Percentiles rank a stretch among this genome's conserved stretches.
These are phyloP conservation scores for Russula virescens DNA, from an alignment of 768 basidiomycete genomes.

Conservation along the genomic window DNA sequence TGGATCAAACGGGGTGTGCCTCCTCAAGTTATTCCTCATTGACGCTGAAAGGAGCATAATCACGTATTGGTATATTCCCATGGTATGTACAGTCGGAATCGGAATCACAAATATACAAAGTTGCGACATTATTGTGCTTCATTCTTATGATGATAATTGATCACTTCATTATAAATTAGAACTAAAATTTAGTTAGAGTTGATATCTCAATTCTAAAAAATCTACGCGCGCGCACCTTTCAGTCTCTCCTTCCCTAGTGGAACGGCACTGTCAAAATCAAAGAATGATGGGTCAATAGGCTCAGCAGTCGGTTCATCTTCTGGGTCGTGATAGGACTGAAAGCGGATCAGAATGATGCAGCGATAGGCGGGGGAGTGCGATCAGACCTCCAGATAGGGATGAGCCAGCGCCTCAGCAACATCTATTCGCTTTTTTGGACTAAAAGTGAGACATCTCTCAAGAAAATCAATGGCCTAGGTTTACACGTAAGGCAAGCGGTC, in stretches of 20 bases:
- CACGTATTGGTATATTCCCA: constrained; percentile 19
- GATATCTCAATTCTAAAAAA: not conserved
- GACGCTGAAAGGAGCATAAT: not conserved
- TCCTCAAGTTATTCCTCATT: not conserved
- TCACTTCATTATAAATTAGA: constrained; percentile 24
- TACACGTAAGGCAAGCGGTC: not conserved
- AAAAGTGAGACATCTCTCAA: constrained; percentile 79
- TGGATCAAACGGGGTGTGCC: not conserved
- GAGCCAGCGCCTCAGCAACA: constrained; percentile 79
- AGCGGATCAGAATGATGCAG: not conserved
- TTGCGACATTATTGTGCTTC: constrained; percentile 12
- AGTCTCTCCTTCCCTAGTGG: constrained; percentile 59
- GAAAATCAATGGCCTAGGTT: constrained; percentile 61
- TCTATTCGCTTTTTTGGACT: constrained; percentile 84
- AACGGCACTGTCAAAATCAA: constrained; percentile 74
- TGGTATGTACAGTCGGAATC: constrained; percentile 10
- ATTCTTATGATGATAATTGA: constrained; percentile 1
- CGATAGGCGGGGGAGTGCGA: not conserved
- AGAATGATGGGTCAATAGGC: constrained; percentile 70
- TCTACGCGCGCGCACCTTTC: constrained; percentile 44
- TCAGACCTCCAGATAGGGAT: constrained; percentile 80
- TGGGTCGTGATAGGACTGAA: constrained; percentile 80
- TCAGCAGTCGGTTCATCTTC: constrained; percentile 83
- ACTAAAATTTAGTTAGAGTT: not conserved
- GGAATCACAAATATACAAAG: constrained; percentile 9